Base-by-base conservation (phyloP, 768 basidiomycete genomes). In the Pulveroboletus ravenelii region DNA sequence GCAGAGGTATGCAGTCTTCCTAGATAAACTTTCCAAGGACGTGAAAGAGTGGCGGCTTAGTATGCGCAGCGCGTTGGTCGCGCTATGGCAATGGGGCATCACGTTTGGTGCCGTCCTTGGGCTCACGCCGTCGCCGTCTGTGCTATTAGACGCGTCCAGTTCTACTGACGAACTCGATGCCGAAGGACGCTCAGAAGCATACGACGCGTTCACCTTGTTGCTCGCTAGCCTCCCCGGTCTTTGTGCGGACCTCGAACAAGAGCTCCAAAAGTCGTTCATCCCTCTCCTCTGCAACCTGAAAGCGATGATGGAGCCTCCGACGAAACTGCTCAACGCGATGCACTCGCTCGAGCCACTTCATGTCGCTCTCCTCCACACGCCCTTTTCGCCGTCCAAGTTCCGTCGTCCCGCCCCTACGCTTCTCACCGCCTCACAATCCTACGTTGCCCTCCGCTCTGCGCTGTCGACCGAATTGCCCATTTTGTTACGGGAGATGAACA, bases 271-370 rank as follows among this genome's bases (percentile, higher is more conserved):
- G 36, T 65, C 72, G 39, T 68, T 90, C 9, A 66, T 89, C 14
- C 78, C 77, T 8, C 76, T 82, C 42, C 74, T 91, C 20, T 72
- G 77, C 10, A 70, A 75, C 48, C 70, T 90, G 3, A 69, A 85
- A 32, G 73, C 75, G 54, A 80, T 82, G 52, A 79, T 81, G 61
- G 75, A 73, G 30, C 74, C 82, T 10, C 87, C 88, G 0, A 69
- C 78, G 25, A 81, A 83, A 51, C 76, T 90, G 6, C 72, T 91
- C 3, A 76, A 78, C 15, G 83, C 83, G 4, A 86, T 90, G 82
- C 75, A 80, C 53, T 80, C 82, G 5, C 82, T 89, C 51, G 82
- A 84, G 39, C 86, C 87, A 2, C 76, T 83, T 14, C 89, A 92
- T 58, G 75, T 78, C 44, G 79, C 80, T 49, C 76, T 90, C 5